Percentiles rank a stretch among this genome's conserved stretches.
Evolutionary conservation across 164 flowering plant species (phyloP).

Genomic region (Echeveria elegans): DNA sequence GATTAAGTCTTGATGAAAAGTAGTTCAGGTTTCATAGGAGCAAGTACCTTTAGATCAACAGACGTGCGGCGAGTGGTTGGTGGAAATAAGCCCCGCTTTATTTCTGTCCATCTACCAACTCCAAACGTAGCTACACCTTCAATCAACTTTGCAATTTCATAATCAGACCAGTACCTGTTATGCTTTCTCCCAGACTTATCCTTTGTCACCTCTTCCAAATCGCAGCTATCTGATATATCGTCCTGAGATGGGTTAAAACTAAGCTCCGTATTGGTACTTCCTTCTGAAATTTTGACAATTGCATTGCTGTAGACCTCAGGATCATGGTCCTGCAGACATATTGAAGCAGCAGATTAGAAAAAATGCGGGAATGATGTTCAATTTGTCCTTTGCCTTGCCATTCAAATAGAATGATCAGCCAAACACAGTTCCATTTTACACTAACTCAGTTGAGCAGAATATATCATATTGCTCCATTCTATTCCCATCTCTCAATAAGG

Average conservation of each 20-base stretch:
- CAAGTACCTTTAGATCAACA: conserved; percentile 59
- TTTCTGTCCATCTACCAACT: conserved; percentile 69
- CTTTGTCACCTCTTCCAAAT: conserved; percentile 17
- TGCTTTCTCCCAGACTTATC: conserved; percentile 30
- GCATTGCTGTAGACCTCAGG: conserved; percentile 22
- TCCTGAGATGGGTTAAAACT: conserved; percentile 22
- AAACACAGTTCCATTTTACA: no score
- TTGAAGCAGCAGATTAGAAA: neutral
- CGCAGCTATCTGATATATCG: conserved; percentile 24
- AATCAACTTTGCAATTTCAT: conserved; percentile 55
- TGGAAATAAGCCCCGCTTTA: conserved; percentile 46
- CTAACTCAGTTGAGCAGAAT: neutral
- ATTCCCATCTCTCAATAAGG: neutral
- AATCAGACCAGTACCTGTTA: conserved; percentile 43
- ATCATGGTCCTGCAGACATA: conserved; percentile 22
- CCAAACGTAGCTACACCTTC: conserved; percentile 65
- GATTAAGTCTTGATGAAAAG: neutral
- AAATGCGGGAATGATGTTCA: neutral
- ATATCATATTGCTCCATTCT: no score
- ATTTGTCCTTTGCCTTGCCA: neutral
- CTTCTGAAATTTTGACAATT: conserved; percentile 11
- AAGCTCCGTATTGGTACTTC: conserved; percentile 15
- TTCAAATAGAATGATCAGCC: neutral
- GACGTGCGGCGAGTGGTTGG: conserved; percentile 54
- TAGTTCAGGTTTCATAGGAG: no score